Percentiles rank a stretch among this genome's conserved stretches.
Conservation (phyloP, 805 yeast genomes). For the Pichia eremophila region DNA sequence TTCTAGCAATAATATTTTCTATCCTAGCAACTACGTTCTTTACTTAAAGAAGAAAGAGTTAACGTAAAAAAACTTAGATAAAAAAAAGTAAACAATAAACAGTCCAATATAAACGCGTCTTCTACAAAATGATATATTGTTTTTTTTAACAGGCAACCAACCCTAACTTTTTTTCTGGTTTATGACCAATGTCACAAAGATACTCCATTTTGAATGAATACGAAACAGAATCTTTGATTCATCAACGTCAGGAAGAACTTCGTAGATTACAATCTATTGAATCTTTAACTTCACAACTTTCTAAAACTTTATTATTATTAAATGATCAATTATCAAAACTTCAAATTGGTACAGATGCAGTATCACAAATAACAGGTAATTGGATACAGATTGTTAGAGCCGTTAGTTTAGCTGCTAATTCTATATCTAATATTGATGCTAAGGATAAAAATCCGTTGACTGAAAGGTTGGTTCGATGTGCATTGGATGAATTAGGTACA, state of each 20-base stretch:
- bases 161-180: no score
- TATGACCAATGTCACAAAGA: conserved; percentile 4
- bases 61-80: neutral
- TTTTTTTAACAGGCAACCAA: neutral
- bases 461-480: conserved; percentile 55
- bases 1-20: neutral
- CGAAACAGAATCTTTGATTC: conserved; percentile 18
- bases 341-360: conserved; percentile 51
- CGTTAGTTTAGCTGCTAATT: conserved; percentile 49
- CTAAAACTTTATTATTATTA: conserved; percentile 38
- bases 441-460: conserved; percentile 43
- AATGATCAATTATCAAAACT: conserved; percentile 39
- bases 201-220: conserved; percentile 11
- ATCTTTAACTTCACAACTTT: conserved; percentile 35
- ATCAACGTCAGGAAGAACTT: conserved; percentile 33
- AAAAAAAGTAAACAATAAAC: neutral
- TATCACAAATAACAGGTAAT: conserved; percentile 47
- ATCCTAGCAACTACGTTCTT: neutral
- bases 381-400: conserved; percentile 59
- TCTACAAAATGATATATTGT: neutral
- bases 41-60: neutral
- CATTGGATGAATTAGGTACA: conserved; percentile 32
- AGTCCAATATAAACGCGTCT: neutral
- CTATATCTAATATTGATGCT: conserved; percentile 36
- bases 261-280: conserved; percentile 39